Percentiles rank a stretch among this genome's conserved stretches.
phyloP scores from a whole-genome alignment of 2,329 filamentous ascomycete genomes.

The Trichoderma sp. region DNA sequence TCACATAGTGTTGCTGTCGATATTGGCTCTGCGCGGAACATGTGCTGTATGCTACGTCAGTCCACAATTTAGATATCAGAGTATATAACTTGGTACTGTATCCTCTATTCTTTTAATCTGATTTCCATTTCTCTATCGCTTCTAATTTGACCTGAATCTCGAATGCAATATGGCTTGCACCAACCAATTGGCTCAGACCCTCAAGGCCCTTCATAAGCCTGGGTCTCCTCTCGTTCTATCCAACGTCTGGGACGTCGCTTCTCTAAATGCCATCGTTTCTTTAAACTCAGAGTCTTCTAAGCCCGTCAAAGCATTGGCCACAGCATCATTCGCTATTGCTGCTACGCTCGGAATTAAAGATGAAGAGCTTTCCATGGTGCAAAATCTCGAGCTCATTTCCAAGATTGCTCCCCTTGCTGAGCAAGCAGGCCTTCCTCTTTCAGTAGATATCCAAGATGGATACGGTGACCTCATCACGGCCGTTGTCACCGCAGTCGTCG shows the following conservation, averaged over 20 bases:
- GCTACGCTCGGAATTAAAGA: constrained; percentile 48
- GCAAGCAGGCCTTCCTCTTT: constrained; percentile 49
- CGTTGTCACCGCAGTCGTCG: constrained; percentile 48
- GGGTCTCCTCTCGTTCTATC: constrained; percentile 54
- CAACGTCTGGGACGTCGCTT: constrained; percentile 57
- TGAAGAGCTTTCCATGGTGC: constrained; percentile 50
- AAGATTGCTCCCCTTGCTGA: constrained; percentile 47
- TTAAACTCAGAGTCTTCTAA: constrained; percentile 40
- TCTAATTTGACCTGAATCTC: background rate
- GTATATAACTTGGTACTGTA: background rate
- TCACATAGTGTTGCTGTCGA: background rate
- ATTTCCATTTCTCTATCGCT: background rate
- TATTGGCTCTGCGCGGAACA: background rate
- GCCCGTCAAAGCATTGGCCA: constrained; percentile 50
- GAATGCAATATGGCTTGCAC: constrained; percentile 20
- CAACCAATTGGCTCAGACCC: constrained; percentile 39
- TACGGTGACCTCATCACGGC: constrained; percentile 52
- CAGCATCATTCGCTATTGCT: constrained; percentile 54
- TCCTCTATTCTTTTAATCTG: background rate
- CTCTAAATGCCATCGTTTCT: constrained; percentile 48
- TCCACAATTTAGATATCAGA: background rate
- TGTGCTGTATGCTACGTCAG: background rate
- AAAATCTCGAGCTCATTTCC: constrained; percentile 52
- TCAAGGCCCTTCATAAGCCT: constrained; percentile 52
- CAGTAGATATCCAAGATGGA: constrained; percentile 62